Evolutionary conservation across 768 basidiomycete species (phyloP), one percentile per base, ranked within the genome.

Genomic region (Cubamyces lactineus): DNA sequence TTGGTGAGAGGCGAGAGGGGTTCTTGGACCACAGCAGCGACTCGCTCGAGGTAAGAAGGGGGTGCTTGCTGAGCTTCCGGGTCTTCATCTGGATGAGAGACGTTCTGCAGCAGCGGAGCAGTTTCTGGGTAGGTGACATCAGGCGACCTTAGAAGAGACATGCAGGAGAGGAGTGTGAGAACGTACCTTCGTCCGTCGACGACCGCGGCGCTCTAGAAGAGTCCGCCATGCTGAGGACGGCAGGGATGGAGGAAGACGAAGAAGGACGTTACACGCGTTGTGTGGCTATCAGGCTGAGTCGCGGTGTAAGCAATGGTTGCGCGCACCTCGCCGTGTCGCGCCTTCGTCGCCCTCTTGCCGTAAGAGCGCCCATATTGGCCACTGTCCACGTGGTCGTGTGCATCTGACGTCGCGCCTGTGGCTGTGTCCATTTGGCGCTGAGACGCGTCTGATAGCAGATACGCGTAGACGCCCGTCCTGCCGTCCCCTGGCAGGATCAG

Each of bases 1-100:
- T 93, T 91, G 52, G 93, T 88, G 63, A 97, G 82, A 21, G 89
- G 81, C 0, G 94, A 93, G 39, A 98, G 82, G 1, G 90, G 89
- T 69, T 93, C 89, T 65, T 87, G 86, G 3, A 86, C 83, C 60
- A 86, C 78, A 12, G 82, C 74, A 26, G 84, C 79, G 46, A 89
- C 63, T 68, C 77, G 83, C 64, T 85, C 76, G 45, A 78, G 62
- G 55, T 85, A 73, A 0, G 80, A 74, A 0, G 74, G 67, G 40
- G 75, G 48, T 28, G 66, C 67, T 50, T 66, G 67, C 38, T 64
- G 66, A 49, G 68, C 16, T 13, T 45, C 24, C 9, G 46, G 57
- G 38, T 16, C 54, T 30, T 53, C 58, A 42, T 80, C 75, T 43
- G 80, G 80, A 17, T 76, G 71, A 17, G 79, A 81, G 28, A 78